Conservation (phyloP, 2,329 filamentous ascomycete genomes). For the Sclerotinia sclerotiorum region DNA sequence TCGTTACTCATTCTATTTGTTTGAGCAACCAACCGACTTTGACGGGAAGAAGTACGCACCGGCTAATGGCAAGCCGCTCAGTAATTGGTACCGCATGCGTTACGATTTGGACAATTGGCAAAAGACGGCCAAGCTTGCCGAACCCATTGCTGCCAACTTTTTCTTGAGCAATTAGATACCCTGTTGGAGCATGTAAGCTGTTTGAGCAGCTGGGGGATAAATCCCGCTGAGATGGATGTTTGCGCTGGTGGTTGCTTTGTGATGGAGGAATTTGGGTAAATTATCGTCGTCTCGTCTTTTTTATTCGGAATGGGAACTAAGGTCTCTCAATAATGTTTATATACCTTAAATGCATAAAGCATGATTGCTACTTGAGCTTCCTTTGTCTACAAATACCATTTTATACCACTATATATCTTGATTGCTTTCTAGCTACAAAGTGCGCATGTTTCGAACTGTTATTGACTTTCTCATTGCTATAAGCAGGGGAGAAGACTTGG, state of each 20-base stretch:
- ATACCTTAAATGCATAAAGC: neutral
- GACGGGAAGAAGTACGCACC: conserved; percentile 41
- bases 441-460: neutral
- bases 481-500: neutral
- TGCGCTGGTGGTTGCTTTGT: too few relatives aligned
- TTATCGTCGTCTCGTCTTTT: neutral
- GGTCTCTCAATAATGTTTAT: neutral
- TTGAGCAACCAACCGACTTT: conserved; percentile 48
- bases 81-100: conserved; percentile 43
- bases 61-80: conserved; percentile 42
- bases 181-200: neutral
- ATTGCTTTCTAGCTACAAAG: neutral
- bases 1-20: conserved; percentile 52
- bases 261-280: neutral
- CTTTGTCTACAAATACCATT: neutral
- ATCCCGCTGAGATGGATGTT: neutral
- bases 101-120: conserved; percentile 47
- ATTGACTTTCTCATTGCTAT: neutral
- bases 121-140: conserved; percentile 40
- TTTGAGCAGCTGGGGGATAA: too few relatives aligned
- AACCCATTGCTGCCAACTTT: conserved; percentile 43
- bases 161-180: conserved; percentile 40
- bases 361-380: neutral
- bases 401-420: too few relatives aligned
- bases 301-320: neutral